Base-by-base conservation (phyloP, 768 basidiomycete genomes). In the Pleurotus platypus region DNA sequence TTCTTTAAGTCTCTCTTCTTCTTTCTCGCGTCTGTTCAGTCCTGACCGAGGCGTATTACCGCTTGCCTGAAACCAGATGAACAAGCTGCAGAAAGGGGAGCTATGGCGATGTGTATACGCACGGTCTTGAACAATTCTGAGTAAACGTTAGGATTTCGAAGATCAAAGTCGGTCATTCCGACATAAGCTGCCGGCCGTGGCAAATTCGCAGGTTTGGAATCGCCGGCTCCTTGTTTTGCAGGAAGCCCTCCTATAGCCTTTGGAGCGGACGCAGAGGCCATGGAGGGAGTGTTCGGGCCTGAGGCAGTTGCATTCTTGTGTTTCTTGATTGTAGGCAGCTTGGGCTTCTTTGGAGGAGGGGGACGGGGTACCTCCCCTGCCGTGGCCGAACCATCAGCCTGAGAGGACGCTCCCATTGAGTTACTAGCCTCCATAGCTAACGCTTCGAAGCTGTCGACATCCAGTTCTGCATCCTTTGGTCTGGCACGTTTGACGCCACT, bases 1-100 rank as follows among this genome's bases (percentile, higher is more conserved):
- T 57, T 91, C 86, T 61, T 78, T 85, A 57, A 81, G 76, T 48
- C 86, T 75, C 64, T 89, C 87, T 60, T 89, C 87, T n/a, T 87
- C 82, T 59, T 77, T 78, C 46, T 77, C 74, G 15, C 77, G 71
- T 46, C 79, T 65, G 51, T 72, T 81, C 57, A 77, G 62, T 18
- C 78, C 78, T 26, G 80, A 77, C 13, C 69, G 72, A 8, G 80
- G 73, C 38, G 77, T 74, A 57, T 61, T 75, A 50, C 75, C 77
- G 15, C 75, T 75, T n/a, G 75, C 61, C 79, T 81, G 39, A 16
- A 46, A 24, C 20, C 37, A 22, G 40, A 24, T 45, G 45, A 59
- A 22, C 60, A 26, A 38, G 11, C 2, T 26, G 18, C 12, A 46
- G 4, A 11, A 45, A n/a, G 54, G 47, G 51, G 11, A 9, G 11